A percentile compares a stretch with the other conserved stretches of the same genome.
Conservation (phyloP, 148 eudicot genomes). For the Vaccinium vitisidaea region DNA sequence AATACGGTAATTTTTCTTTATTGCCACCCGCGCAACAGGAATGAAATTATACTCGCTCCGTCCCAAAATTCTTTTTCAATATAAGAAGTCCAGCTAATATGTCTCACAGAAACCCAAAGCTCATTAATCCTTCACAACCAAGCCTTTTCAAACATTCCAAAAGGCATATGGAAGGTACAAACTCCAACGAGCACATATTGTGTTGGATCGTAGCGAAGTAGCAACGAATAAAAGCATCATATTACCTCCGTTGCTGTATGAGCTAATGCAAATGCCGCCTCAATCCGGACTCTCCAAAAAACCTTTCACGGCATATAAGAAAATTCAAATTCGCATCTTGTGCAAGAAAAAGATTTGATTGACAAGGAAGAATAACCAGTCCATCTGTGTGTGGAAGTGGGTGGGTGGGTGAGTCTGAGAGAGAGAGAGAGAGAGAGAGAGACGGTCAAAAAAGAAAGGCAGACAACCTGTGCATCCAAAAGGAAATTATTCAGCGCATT, state of each 20-base stretch:
- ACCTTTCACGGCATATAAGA: conserved; percentile 40
- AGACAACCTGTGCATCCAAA: conserved; percentile 66
- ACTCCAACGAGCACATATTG: background rate
- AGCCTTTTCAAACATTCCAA: background rate
- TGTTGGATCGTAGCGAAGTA: background rate
- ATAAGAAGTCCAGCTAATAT: background rate
- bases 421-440: background rate
- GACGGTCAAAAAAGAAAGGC: background rate
- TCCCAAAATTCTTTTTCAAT: background rate
- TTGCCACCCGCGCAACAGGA: background rate
- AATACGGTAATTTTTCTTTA: background rate
- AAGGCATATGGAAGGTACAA: background rate
- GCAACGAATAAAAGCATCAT: conserved; percentile 8
- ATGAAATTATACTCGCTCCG: background rate
- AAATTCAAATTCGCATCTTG: conserved; percentile 3
- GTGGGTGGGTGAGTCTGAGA: background rate
- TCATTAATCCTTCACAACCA: background rate
- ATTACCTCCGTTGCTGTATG: conserved; percentile 80
- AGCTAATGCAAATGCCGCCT: conserved; percentile 94
- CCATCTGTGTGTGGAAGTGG: background rate
- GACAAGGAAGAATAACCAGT: background rate
- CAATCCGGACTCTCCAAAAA: conserved; percentile 93
- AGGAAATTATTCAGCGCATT: conserved; percentile 73
- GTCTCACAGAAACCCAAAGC: background rate
- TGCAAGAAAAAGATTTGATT: background rate